phyloP scores from a whole-genome alignment of 2,329 filamentous ascomycete species.

The Diplodia intermedia region DNA sequence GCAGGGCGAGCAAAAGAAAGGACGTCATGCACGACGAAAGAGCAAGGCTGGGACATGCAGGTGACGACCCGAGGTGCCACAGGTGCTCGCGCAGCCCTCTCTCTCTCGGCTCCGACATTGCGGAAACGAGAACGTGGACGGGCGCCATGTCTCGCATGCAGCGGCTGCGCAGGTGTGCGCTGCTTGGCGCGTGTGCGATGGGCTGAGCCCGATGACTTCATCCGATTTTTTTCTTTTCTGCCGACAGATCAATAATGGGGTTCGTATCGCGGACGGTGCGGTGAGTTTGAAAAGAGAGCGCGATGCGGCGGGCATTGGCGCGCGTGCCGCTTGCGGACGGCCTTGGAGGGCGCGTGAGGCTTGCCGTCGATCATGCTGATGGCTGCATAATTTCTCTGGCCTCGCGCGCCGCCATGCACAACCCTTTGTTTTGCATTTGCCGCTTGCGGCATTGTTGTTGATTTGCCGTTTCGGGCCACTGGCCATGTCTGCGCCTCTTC shows the following conservation, averaged over 20 bases:
- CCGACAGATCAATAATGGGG: constrained; percentile 15
- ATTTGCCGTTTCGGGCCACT: not conserved
- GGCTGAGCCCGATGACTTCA: constrained; percentile 20
- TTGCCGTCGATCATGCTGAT: constrained; percentile 19
- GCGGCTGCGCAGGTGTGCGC: not conserved
- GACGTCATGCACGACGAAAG: not conserved
- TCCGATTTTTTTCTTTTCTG: not conserved
- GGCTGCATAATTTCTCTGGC: constrained; percentile 18
- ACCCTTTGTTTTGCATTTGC: constrained; percentile 19
- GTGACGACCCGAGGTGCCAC: constrained; percentile 22
- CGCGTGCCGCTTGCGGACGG: not conserved
- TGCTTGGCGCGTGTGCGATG: not conserved
- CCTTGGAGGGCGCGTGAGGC: constrained; percentile 17
- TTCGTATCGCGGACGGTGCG: constrained; percentile 11
- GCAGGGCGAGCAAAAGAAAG: constrained; percentile 5
- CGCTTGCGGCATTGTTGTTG: constrained; percentile 2
- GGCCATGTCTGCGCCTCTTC: no score
- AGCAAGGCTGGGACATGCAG: constrained; percentile 7
- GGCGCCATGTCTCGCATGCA: constrained; percentile 15
- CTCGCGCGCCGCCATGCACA: not conserved
- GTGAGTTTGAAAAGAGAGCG: constrained; percentile 2
- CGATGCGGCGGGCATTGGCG: not conserved
- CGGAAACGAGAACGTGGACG: constrained; percentile 25
- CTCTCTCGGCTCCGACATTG: constrained; percentile 13
- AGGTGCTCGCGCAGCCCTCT: not conserved